These are phyloP conservation scores for Blastocystis hominis DNA, from an alignment of 352 stramenopile species.

Conservation along the genomic window DNA sequence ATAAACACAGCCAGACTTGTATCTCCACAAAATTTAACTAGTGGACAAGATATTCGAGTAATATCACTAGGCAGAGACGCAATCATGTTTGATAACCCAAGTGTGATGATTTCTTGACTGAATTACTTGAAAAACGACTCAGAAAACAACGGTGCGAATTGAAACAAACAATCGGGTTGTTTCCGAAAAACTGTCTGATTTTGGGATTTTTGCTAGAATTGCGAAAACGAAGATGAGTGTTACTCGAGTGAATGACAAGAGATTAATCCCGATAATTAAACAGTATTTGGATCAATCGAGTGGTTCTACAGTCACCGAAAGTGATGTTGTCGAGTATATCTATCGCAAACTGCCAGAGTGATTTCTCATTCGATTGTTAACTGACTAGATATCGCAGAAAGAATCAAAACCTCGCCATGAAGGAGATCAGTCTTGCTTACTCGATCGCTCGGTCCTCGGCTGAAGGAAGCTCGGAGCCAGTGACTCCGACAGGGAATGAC, in stretches of 20 bases:
- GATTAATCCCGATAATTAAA: conserved; percentile 2
- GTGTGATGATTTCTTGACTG: background rate
- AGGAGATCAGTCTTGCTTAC: conserved; percentile 35
- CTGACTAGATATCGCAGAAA: conserved; percentile 23
- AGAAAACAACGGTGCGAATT: background rate
- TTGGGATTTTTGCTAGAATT: background rate
- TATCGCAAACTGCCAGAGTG: background rate
- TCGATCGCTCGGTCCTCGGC: background rate
- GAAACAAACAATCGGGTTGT: background rate
- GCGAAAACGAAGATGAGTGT: conserved; percentile 10
- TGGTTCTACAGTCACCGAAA: background rate
- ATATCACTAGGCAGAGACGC: conserved; percentile 35
- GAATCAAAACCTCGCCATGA: background rate
- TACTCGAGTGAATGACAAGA: background rate
- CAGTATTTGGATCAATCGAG: conserved; percentile 36
- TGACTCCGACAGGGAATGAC: background rate
- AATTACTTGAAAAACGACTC: background rate
- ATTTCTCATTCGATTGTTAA: background rate
- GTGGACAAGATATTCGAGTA: conserved; percentile 15
- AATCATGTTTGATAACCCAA: background rate
- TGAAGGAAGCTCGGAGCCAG: background rate
- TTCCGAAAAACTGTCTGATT: background rate
- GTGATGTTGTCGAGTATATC: background rate
- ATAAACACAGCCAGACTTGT: conserved; percentile 33
- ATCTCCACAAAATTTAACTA: conserved; percentile 46